Conservation (phyloP, 805 yeast species). For the Yamadazyma kitorensis region DNA sequence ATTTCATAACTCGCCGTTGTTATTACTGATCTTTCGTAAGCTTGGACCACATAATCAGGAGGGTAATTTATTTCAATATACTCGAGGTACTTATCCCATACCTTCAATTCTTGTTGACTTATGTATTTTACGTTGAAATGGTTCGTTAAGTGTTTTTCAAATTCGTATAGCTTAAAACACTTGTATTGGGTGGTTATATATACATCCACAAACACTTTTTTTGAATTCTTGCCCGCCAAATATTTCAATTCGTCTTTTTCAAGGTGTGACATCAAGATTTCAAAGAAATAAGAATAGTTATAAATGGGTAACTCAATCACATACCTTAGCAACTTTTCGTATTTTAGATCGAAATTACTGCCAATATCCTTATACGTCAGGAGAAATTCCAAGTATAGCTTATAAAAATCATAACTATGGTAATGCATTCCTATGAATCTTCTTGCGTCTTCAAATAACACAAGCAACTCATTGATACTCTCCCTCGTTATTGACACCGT, state of each 20-base stretch:
- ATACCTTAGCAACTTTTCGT: constrained; percentile 43
- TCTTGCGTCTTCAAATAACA: constrained; percentile 47
- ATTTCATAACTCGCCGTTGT: constrained; percentile 42
- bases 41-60: constrained; percentile 21
- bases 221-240: constrained; percentile 31
- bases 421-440: constrained; percentile 50
- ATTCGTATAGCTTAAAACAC: constrained; percentile 47
- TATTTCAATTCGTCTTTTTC: constrained; percentile 12
- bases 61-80: constrained; percentile 45
- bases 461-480: constrained; percentile 26
- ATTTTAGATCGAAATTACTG: constrained; percentile 25
- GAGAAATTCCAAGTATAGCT: constrained; percentile 45
- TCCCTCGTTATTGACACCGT: constrained; percentile 20
- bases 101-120: constrained; percentile 47
- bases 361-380: constrained; percentile 22
- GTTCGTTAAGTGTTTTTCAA: constrained; percentile 43
- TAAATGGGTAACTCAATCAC: constrained; percentile 56
- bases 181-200: constrained; percentile 56
- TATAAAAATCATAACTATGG: constrained; percentile 50
- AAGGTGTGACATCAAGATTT: constrained; percentile 27
- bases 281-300: constrained; percentile 48
- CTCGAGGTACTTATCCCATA: constrained; percentile 59
- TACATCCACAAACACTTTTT: constrained; percentile 49
- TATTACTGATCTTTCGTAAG: constrained; percentile 49
- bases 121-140: constrained; percentile 34